Evolutionary conservation across 2,329 filamentous ascomycete species (phyloP).

Genomic region (Nemania bipapillata): DNA sequence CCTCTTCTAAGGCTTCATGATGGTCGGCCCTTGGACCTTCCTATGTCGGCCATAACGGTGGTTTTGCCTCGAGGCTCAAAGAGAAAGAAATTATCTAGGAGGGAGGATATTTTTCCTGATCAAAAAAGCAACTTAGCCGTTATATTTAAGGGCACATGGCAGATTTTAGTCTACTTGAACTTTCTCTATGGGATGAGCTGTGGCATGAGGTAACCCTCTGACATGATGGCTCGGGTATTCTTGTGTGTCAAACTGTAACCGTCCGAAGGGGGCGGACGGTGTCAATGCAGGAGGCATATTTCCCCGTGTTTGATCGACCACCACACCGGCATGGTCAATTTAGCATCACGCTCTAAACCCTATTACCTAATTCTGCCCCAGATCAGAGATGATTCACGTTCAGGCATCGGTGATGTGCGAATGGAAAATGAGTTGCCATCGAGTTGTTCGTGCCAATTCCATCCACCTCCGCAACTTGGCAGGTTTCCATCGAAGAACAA

Average conservation of each 20-base stretch:
- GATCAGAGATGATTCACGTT: not conserved
- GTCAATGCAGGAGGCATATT: constrained; percentile 28
- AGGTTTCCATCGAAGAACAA: not conserved
- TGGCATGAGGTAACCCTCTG: not conserved
- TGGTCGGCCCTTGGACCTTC: no score
- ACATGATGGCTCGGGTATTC: constrained; percentile 38
- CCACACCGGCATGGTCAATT: constrained; percentile 25
- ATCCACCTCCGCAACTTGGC: not conserved
- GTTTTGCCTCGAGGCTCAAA: no score
- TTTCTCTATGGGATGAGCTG: not conserved
- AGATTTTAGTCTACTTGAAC: not conserved
- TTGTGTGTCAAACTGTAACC: constrained; percentile 36
- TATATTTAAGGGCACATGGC: not conserved
- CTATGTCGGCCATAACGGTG: no score
- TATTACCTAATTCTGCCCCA: not conserved
- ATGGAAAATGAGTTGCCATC: not conserved
- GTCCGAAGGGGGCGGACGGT: constrained; percentile 17
- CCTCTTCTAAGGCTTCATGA: no score
- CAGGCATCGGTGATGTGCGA: not conserved
- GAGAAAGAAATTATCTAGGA: no score
- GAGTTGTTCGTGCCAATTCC: not conserved
- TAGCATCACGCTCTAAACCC: not conserved
- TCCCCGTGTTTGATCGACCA: constrained; percentile 30
- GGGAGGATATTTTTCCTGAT: no score
- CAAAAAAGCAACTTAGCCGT: not conserved